These are phyloP conservation scores for Chaetomiaceae sp. DNA, from an alignment of 2,329 filamentous ascomycete species.

Conservation along the genomic window DNA sequence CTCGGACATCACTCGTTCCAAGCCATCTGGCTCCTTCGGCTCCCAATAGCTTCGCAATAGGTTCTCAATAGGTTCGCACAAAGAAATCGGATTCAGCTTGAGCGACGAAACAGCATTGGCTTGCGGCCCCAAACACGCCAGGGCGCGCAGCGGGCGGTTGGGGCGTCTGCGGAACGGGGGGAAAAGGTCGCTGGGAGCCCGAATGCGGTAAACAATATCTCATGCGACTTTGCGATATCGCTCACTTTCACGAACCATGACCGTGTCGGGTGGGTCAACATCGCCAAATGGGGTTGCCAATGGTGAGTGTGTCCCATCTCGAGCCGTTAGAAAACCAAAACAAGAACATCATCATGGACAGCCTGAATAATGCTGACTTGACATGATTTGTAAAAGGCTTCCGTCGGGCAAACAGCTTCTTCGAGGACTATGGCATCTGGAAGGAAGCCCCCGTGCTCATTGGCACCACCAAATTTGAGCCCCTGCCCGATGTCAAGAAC, in stretches of 20 bases:
- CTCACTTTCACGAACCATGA: slow-evolving; percentile 8
- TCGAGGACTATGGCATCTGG: slow-evolving; percentile 62
- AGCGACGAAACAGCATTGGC: too few species aligned
- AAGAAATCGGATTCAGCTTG: too few species aligned
- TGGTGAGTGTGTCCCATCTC: slow-evolving; percentile 11
- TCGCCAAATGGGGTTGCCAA: slow-evolving; percentile 10
- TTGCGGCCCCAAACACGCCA: too few species aligned
- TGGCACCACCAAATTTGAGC: slow-evolving; percentile 66
- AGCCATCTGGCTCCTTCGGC: too few species aligned
- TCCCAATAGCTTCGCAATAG: background rate
- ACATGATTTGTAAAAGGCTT: slow-evolving; percentile 10
- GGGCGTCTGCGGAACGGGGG: too few species aligned
- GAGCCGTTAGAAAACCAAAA: background rate
- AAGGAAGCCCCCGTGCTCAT: slow-evolving; percentile 65
- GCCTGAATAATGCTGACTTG: background rate
- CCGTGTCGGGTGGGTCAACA: slow-evolving; percentile 7
- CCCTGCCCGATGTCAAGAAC: slow-evolving; percentile 65
- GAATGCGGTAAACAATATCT: background rate
- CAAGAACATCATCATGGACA: background rate
- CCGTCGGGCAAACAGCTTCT: slow-evolving; percentile 37
- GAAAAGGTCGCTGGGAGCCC: too few species aligned
- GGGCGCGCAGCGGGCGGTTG: too few species aligned
- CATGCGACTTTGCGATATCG: background rate
- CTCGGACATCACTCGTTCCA: background rate
- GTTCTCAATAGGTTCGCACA: background rate